Base-by-base conservation (phyloP, 176 grass and related monocot species). In the Urochloa ruziziensis region DNA sequence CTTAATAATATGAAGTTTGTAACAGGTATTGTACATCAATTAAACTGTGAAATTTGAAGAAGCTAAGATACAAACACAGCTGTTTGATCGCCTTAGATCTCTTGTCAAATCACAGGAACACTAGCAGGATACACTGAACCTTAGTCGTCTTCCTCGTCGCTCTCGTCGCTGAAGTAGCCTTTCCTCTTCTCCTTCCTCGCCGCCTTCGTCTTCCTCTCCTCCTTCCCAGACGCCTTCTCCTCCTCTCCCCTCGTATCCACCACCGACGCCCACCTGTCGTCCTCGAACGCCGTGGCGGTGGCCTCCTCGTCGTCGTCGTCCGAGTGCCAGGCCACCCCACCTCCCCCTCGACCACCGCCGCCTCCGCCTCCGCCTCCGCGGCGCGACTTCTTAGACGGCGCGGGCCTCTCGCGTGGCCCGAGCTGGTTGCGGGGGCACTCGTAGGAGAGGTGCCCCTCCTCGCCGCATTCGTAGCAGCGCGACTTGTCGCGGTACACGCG, bases 151-250 rank as follows among this genome's bases (percentile, higher is more conserved):
- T 99, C 96, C 54, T 96, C 96, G 10, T 85, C 96, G 34, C 93
- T 99, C 88, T 99, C 96, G 49, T 99, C 93, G 68, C 96, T 96
- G 82, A 99, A 99, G 78, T 99, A 99, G 77, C 96, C 88, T 83
- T 81, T 92, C 80, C 75, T 89, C 83, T 96, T 99, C 87, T 91
- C 93, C 86, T 91, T 98, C 87, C 62, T 93, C 16, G 35, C 71
- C 25, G 84, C 76, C 80, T 80, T 85, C 6, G 64, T 64, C 79
- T 68, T 82, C 6, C 62, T 62, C 27, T 80, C 39, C 25, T 79
- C 68, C 77, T 75, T 88, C 72, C 32, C 62, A 65, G 79, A 81
- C 23, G 73, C 82, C 89, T 83, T 91, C 87, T 86, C 84, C 87
- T 86, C 88, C 33, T 83, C 80, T 7, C 67, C 80, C 33, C 88